phyloP scores from a whole-genome alignment of 2,329 filamentous ascomycete genomes.

The Neofusicoccum sp. region DNA sequence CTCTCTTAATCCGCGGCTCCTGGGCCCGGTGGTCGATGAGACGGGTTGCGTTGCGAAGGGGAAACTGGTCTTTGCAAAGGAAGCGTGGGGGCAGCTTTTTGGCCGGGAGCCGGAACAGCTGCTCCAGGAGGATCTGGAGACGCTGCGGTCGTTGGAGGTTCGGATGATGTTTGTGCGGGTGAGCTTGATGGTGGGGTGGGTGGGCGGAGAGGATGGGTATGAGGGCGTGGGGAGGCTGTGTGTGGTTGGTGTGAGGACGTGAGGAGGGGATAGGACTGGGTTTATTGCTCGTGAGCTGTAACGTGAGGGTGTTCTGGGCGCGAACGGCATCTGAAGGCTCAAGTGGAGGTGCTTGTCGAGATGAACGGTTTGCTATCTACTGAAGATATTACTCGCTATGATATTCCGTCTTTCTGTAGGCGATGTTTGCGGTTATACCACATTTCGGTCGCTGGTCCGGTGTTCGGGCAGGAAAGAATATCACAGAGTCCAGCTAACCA shows the following conservation, averaged over 20 bases:
- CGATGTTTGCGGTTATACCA: too few relatives aligned
- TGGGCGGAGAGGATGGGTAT: not conserved
- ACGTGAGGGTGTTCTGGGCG: too few relatives aligned
- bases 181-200: conserved; percentile 54
- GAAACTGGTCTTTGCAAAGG: conserved; percentile 54
- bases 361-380: too few relatives aligned
- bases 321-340: too few relatives aligned
- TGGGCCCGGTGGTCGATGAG: conserved; percentile 52
- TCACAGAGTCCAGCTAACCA: too few relatives aligned
- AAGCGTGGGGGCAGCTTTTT: conserved; percentile 54
- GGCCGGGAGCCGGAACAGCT: conserved; percentile 46
- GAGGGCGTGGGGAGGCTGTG: not conserved
- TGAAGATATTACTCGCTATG: too few relatives aligned
- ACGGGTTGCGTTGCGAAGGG: conserved; percentile 52
- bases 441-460: too few relatives aligned
- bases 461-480: too few relatives aligned
- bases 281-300: too few relatives aligned
- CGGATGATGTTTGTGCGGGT: conserved; percentile 52
- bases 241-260: not conserved
- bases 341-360: too few relatives aligned
- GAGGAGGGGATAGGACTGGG: too few relatives aligned
- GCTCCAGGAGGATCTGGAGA: conserved; percentile 38
- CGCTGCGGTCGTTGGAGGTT: conserved; percentile 52
- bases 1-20: conserved; percentile 43
- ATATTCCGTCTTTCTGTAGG: too few relatives aligned